Evolutionary conservation across 2,329 filamentous ascomycete species (phyloP), one percentile per base, ranked within the genome.

Genomic region (Tolypocladium capitatum): DNA sequence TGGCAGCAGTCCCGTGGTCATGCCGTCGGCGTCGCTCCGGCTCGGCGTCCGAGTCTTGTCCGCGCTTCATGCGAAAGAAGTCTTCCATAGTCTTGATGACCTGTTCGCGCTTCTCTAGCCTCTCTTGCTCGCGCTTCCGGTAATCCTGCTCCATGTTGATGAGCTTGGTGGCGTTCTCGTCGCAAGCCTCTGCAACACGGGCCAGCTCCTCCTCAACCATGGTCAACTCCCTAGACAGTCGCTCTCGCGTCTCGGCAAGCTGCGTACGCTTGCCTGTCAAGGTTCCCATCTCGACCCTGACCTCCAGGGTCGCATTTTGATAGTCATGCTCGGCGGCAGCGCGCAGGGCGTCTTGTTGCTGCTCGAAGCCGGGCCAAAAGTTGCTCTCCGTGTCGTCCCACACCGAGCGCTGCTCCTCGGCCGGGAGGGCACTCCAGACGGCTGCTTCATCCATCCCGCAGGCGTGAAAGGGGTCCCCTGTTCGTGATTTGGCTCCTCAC

Each of bases 161-260:
- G 13, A 70, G 59, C 46, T 62, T 65, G 14, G 65, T 60, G 34
- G 55, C 52, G 50, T 68, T 63, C 21, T 59, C 56, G 6, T 64
- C 58, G 51, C 57, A 63, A 16, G 54, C 53, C 30, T 57, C 51
- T n/a, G 51, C 54, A 4, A 63, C 56, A n/a, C 50, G 51, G 13
- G 59, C 62, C 21, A 73, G 57, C 32, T 65, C 61, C 32, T 64
- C 60, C 58, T 70, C 71, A n/a, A 63, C 55, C 38, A 60, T 54
- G 30, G 58, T 58, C 38, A 66, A 56, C 48, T 66, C 60, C 28
- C 52, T 55, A 1, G 55, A 54, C n/a, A 67, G 49, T 4, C 58
- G 56, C 9, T 50, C 52, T 35, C 60, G 59, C 11, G 55, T 53
- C 49, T 64, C 57, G 21, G 47, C 53, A 5, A 66, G 53, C 43